phyloP scores from a whole-genome alignment of 2,329 filamentous ascomycete genomes.

The Penicillium griseofulvum region DNA sequence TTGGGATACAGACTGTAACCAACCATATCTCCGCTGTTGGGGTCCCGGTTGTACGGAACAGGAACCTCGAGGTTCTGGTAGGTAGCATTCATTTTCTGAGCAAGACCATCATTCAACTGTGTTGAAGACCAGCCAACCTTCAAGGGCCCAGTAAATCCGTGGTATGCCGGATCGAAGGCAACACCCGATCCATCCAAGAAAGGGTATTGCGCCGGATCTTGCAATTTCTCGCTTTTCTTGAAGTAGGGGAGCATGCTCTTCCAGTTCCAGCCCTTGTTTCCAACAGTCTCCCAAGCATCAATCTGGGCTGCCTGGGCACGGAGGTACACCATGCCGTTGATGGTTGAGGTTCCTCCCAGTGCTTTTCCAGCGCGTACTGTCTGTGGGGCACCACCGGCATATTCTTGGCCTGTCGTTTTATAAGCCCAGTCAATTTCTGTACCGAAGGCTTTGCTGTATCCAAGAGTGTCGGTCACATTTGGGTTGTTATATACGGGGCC shows the following conservation, averaged over 20 bases:
- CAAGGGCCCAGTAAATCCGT: constrained; percentile 30
- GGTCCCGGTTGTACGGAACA: constrained; percentile 42
- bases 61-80: constrained; percentile 31
- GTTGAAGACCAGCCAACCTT: constrained; percentile 25
- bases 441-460: constrained; percentile 28
- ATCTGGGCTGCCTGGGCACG: constrained; percentile 38
- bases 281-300: constrained; percentile 35
- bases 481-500: constrained; percentile 27
- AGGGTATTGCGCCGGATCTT: constrained; percentile 16
- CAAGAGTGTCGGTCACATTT: constrained; percentile 27
- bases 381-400: constrained; percentile 29
- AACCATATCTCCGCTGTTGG: constrained; percentile 45
- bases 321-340: constrained; percentile 45
- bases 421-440: constrained; percentile 45
- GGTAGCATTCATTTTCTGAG: constrained; percentile 15
- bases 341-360: constrained; percentile 43
- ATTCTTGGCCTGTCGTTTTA: constrained; percentile 38
- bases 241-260: constrained; percentile 30
- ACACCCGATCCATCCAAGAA: constrained; percentile 23
- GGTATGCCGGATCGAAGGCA: constrained; percentile 22
- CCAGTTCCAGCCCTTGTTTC: constrained; percentile 35
- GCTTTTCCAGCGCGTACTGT: constrained; percentile 43
- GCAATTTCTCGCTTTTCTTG: constrained; percentile 28
- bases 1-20: constrained; percentile 46
- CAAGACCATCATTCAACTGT: constrained; percentile 20